Evolutionary conservation across 169 alveolate species (phyloP).

Genomic region (Babesia ovis): DNA sequence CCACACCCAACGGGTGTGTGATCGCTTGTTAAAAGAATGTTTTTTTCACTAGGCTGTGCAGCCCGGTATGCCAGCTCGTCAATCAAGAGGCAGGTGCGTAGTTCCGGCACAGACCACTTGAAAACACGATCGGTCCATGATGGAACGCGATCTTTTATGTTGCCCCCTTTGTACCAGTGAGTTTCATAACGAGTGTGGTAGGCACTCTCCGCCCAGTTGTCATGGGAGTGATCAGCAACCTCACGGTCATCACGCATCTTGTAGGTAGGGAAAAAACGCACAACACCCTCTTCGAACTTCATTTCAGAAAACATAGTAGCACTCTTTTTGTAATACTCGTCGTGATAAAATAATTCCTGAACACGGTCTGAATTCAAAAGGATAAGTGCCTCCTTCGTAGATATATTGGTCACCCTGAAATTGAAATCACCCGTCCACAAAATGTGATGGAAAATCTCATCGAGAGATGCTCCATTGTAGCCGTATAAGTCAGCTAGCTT

Average conservation of each 20-base stretch:
- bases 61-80: slow-evolving; percentile 69
- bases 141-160: slow-evolving; percentile 76
- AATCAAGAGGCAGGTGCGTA: slow-evolving; percentile 65
- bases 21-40: slow-evolving; percentile 72
- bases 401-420: slow-evolving; percentile 65
- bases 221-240: slow-evolving; percentile 60
- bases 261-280: slow-evolving; percentile 80
- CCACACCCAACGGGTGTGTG: slow-evolving; percentile 79
- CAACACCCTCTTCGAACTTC: slow-evolving; percentile 78
- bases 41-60: slow-evolving; percentile 60
- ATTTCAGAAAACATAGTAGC: slow-evolving; percentile 27
- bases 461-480: slow-evolving; percentile 65
- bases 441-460: slow-evolving; percentile 83
- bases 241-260: slow-evolving; percentile 81
- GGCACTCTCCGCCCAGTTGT: slow-evolving; percentile 78
- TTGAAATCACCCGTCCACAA: slow-evolving; percentile 88
- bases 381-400: slow-evolving; percentile 30
- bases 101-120: slow-evolving; percentile 75
- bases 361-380: slow-evolving; percentile 27
- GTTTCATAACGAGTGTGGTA: slow-evolving; percentile 73
- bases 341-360: slow-evolving; percentile 30
- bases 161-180: slow-evolving; percentile 82
- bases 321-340: slow-evolving; percentile 29
- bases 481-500: slow-evolving; percentile 72
- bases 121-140: slow-evolving; percentile 82